phyloP scores from a whole-genome alignment of 371 early-diverging fungal species.

The Apophysomyces ossiformis region DNA sequence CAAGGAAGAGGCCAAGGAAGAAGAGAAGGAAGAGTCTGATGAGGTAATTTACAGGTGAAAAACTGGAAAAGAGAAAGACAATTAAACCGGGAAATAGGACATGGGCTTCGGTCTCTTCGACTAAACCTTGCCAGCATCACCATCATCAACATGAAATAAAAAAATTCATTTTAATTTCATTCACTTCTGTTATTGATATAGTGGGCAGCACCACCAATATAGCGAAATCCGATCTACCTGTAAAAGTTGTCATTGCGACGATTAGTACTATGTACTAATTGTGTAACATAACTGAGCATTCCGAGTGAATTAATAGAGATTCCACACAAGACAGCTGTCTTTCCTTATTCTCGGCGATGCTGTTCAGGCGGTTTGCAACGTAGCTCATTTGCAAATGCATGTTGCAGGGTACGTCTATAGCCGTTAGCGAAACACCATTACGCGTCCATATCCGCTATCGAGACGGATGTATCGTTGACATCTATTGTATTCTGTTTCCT shows the following conservation, averaged over 20 bases:
- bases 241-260: neutral
- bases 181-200: neutral
- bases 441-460: too few species aligned
- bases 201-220: neutral
- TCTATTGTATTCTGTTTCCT: too few species aligned
- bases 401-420: neutral
- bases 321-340: neutral
- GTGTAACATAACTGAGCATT: neutral
- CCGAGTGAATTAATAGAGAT: neutral
- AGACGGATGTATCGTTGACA: neutral
- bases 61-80: neutral
- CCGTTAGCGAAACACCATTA: too few species aligned
- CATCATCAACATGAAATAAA: neutral
- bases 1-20: conserved; percentile 69
- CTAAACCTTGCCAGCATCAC: conserved; percentile 27
- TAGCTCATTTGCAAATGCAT: neutral
- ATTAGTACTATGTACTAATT: neutral
- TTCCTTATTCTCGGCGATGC: neutral
- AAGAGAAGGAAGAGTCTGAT: conserved; percentile 91
- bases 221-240: neutral
- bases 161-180: conserved; percentile 1
- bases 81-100: conserved; percentile 22
- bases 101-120: conserved; percentile 59
- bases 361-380: neutral
- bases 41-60: conserved; percentile 42